Percentiles rank a stretch among this genome's conserved stretches.
These are phyloP conservation scores for Beta corolliflora DNA, from an alignment of 179 eudicot genomes.

Conservation along the genomic window DNA sequence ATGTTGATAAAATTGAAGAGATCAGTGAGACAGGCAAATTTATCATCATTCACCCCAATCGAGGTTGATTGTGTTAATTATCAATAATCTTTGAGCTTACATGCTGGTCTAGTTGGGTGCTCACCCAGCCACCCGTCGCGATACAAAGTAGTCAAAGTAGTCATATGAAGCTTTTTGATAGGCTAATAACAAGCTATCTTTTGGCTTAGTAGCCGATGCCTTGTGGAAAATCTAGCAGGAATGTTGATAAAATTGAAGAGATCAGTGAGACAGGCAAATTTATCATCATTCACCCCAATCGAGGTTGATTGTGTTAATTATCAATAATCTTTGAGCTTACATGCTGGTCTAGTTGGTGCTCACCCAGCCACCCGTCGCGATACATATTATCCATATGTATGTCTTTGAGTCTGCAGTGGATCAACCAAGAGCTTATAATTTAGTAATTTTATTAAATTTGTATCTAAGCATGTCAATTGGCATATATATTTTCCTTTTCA, in stretches of 20 bases:
- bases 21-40: neutral
- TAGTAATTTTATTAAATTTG: neutral
- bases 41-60: neutral
- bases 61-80: neutral
- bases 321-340: neutral
- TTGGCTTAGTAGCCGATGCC: neutral
- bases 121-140: neutral
- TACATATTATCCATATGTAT: neutral
- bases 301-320: neutral
- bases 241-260: no score
- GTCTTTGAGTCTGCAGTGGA: neutral
- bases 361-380: neutral
- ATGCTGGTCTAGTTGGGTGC: neutral
- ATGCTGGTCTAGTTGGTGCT: neutral
- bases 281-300: neutral
- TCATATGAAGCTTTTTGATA: no score
- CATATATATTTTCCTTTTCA: constrained; percentile 36
- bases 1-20: no score
- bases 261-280: neutral
- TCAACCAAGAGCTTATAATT: no score
- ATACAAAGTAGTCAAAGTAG: neutral
- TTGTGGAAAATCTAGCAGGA: neutral
- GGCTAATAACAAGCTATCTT: neutral
- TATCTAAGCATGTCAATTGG: constrained; percentile 7
- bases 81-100: neutral